Base-by-base conservation (phyloP, 75 land plant genomes). In the Picea sitchensis region DNA sequence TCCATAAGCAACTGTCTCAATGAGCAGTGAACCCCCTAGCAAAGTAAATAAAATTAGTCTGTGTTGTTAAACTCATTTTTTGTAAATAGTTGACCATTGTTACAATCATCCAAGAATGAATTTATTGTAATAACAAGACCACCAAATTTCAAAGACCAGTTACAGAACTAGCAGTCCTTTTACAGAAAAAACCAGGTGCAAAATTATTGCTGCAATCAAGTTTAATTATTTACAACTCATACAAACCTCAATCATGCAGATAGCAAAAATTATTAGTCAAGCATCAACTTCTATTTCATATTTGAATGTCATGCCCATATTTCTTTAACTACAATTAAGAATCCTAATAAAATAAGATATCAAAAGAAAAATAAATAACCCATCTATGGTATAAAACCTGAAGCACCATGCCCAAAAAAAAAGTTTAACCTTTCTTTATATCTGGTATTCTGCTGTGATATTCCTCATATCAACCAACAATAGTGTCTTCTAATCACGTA, bases 1-100 rank as follows among this genome's bases (percentile, higher is more conserved):
- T 93, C 99, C 80, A 92, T 98, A 74, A 97, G 90, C 79, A 97
- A 81, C 73, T 97, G 99, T 79, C 98, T 87, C 78, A 97, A 84
- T 17, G 99, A 97, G 69, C 94, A 95, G 75, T 95, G 89, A 41
- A 97, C 79, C 59, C 98, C 99, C 99, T 97, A 79, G 14, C 44
- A 75, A 73, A 63, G 13, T 30, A 65, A 79, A 78, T 23, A 65
- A 59, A 79, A 34, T 75, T 23, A 4, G 59, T n/a, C n/a, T 14
- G n/a, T 31, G 31, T 58, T 57, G 26, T 51, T 9, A 51, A 51
- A 51, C 56, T 9, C 56, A 51, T 9, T 11, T 44, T 36, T 38
- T 2, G 18, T 38, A 5, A 41, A 9, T 9, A 18, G 3, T n/a
- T 44, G 17, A 69, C 18, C 20, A 21, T 23, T 20, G 54, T 36